Percentiles rank a stretch among this genome's conserved stretches.
phyloP scores from a whole-genome alignment of 2,329 filamentous ascomycete genomes.

The Dothideomycetes sp. region DNA sequence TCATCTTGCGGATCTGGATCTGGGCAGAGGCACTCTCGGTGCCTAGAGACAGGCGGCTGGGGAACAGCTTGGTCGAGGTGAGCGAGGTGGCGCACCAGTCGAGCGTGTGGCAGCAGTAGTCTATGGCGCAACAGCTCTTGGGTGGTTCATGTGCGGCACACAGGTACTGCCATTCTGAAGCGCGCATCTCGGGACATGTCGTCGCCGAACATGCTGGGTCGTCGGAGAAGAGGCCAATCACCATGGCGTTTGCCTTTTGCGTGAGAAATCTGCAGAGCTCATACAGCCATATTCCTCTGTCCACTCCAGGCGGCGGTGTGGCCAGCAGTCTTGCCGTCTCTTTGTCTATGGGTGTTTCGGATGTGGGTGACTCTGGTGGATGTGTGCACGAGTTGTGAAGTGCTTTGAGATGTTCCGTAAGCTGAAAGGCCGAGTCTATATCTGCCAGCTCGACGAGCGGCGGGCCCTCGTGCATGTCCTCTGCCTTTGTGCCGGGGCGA shows the following conservation, averaged over 20 bases:
- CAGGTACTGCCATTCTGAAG: slow-evolving; percentile 97
- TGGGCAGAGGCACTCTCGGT: slow-evolving; percentile 18
- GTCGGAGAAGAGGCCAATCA: slow-evolving; percentile 88
- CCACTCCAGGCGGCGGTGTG: slow-evolving; percentile 68
- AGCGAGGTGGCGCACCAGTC: slow-evolving; percentile 96
- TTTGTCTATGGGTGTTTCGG: slow-evolving; percentile 63
- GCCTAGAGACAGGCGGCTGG: slow-evolving; percentile 62
- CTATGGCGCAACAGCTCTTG: slow-evolving; percentile 94
- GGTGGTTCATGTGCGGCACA: slow-evolving; percentile 95
- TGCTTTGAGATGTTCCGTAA: slow-evolving; percentile 93
- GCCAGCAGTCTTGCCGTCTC: slow-evolving; percentile 66
- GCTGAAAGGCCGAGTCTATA: slow-evolving; percentile 88
- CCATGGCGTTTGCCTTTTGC: slow-evolving; percentile 83
- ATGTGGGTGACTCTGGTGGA: slow-evolving; percentile 58
- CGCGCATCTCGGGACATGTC: slow-evolving; percentile 97
- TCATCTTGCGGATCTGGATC: slow-evolving; percentile 68
- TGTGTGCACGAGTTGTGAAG: slow-evolving; percentile 75
- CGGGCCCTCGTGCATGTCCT: slow-evolving; percentile 85
- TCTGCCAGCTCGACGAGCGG: slow-evolving; percentile 64
- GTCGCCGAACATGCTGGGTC: slow-evolving; percentile 74
- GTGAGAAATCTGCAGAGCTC: slow-evolving; percentile 95
- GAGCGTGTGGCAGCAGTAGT: slow-evolving; percentile 97
- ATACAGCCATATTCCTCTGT: slow-evolving; percentile 89
- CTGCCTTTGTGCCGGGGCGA: slow-evolving; percentile 82
- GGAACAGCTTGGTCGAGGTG: slow-evolving; percentile 90